phyloP scores from a whole-genome alignment of 345 rosid genomes.

The Hevea brasiliensis region DNA sequence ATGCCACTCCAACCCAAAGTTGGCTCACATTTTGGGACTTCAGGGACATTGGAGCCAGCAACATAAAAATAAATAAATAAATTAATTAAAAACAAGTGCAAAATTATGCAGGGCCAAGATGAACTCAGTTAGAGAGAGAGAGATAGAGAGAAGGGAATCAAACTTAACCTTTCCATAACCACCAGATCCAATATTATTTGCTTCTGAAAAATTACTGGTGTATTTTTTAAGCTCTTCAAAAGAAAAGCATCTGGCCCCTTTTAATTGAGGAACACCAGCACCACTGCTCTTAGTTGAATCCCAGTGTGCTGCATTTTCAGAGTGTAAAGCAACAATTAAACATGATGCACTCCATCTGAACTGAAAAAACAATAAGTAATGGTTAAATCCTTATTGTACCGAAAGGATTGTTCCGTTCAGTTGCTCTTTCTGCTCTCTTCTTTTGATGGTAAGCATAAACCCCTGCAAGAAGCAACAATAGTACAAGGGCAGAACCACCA shows the following conservation, averaged over 20 bases:
- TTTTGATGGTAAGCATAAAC: conserved; percentile 69
- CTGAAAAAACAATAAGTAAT: not conserved
- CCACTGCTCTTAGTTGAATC: conserved; percentile 51
- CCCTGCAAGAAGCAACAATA: conserved; percentile 59
- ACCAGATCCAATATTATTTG: conserved; percentile 74
- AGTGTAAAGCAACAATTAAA: not conserved
- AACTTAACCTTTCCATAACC: conserved; percentile 81
- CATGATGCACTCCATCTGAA: conserved; percentile 1
- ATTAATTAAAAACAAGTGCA: not conserved
- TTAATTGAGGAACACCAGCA: conserved; percentile 57
- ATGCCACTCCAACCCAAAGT: too few species aligned
- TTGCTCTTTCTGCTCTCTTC: conserved; percentile 67
- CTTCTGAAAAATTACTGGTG: conserved; percentile 64
- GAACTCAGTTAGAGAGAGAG: not conserved
- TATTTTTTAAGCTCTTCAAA: conserved; percentile 61
- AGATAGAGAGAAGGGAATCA: not conserved
- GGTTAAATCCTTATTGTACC: conserved; percentile 39
- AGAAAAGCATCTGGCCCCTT: conserved; percentile 75
- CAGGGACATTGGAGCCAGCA: not conserved
- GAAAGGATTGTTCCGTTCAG: conserved; percentile 60
- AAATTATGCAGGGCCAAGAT: not conserved
- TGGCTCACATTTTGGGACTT: too few species aligned
- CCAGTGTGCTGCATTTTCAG: conserved; percentile 66
- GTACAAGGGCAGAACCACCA: conserved; percentile 52
- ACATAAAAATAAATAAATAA: too few species aligned